phyloP scores from a whole-genome alignment of 441 rosid species.

The Arabidopsis hybrid region DNA sequence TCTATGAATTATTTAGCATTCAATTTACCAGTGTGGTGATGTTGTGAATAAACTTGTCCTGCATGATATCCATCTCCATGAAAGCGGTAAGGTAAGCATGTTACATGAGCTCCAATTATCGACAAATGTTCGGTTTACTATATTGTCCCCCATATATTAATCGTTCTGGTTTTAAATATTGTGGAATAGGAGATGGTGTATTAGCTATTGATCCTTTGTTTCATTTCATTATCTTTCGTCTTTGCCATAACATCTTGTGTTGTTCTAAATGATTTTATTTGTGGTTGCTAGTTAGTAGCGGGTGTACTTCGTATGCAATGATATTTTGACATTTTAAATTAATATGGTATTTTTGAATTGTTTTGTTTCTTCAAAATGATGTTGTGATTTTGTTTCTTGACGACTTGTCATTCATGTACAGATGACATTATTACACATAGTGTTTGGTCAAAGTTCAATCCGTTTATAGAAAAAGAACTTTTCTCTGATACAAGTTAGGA shows the following conservation, averaged over 20 bases:
- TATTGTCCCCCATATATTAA: neutral
- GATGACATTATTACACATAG: slow-evolving; percentile 26
- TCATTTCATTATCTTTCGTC: neutral
- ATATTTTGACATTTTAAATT: slow-evolving; percentile 10
- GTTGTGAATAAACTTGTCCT: no score
- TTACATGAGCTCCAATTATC: no score
- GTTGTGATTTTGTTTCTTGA: slow-evolving; percentile 12
- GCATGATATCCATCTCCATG: no score
- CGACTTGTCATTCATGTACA: slow-evolving; percentile 28
- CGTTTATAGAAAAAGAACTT: slow-evolving; percentile 20
- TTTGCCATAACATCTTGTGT: neutral
- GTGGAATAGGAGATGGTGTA: neutral
- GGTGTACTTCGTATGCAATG: neutral
- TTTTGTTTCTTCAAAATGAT: slow-evolving; percentile 12
- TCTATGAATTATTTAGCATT: no score
- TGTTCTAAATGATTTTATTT: neutral
- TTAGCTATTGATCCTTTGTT: neutral
- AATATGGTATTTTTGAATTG: neutral
- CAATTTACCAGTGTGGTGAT: no score
- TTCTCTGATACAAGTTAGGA: slow-evolving; percentile 2
- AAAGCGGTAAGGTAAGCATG: no score
- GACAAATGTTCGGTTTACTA: no score
- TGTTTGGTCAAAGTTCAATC: slow-evolving; percentile 34
- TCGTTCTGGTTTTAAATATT: neutral
- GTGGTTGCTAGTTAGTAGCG: neutral